Conservation (phyloP, 2,329 filamentous ascomycete species). For the Cladosporium velox region DNA sequence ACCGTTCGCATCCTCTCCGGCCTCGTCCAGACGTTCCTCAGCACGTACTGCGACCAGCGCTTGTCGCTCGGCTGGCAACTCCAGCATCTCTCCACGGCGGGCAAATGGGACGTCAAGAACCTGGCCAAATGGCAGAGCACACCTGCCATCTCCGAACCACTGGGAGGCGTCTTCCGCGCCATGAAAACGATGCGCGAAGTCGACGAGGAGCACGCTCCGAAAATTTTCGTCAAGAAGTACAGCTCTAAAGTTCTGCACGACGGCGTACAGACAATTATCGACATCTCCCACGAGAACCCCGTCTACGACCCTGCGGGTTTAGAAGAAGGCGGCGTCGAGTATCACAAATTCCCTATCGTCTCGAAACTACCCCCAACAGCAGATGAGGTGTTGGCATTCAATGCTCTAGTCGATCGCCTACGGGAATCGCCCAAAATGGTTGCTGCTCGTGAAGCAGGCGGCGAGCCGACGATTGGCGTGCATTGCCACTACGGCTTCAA, state of each 20-base stretch:
- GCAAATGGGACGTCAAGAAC: conserved; percentile 99
- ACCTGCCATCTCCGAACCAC: conserved; percentile 50
- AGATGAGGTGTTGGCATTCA: conserved; percentile 63
- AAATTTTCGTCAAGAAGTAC: conserved; percentile 69
- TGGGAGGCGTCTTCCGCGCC: conserved; percentile 78
- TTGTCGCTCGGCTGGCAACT: conserved; percentile 88
- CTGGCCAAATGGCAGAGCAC: conserved; percentile 80
- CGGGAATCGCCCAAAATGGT: conserved; percentile 40
- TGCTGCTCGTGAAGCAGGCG: conserved; percentile 32
- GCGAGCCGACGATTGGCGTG: conserved; percentile 64
- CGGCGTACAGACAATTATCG: conserved; percentile 60
- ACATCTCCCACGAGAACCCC: conserved; percentile 87
- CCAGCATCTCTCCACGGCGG: conserved; percentile 80
- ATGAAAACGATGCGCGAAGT: conserved; percentile 93
- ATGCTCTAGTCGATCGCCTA: conserved; percentile 57
- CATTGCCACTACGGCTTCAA: conserved; percentile 98
- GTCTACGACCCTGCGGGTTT: conserved; percentile 74
- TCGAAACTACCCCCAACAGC: conserved; percentile 80
- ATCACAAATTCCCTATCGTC: conserved; percentile 85
- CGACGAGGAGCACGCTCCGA: conserved; percentile 78
- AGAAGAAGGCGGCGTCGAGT: conserved; percentile 47
- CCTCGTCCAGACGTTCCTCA: conserved; percentile 79
- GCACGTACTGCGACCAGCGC: conserved; percentile 71
- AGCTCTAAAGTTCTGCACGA: conserved; percentile 63
- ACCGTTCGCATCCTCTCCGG: conserved; percentile 77